phyloP scores from a whole-genome alignment of 1,139 yeast genomes.

The Candida frijolesensis region DNA sequence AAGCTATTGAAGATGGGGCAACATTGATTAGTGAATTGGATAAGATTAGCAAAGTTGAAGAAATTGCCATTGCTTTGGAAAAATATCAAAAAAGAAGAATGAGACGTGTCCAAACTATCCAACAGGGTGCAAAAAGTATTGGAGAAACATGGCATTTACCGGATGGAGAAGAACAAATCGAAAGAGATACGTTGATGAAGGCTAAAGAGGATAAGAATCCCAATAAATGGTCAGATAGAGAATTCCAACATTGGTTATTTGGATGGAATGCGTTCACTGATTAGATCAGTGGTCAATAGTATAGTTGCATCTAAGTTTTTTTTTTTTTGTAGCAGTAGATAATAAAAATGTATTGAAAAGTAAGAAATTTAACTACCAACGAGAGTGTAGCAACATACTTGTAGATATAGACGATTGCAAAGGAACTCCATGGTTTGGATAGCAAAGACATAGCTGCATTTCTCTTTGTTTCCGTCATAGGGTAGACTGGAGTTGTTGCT shows the following conservation, averaged over 20 bases:
- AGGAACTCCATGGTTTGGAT: too few relatives aligned
- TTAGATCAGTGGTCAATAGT: not conserved
- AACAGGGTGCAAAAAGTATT: conserved; percentile 23
- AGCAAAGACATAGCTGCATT: too few relatives aligned
- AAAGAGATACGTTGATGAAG: conserved; percentile 20
- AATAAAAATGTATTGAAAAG: too few relatives aligned
- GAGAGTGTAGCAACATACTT: too few relatives aligned
- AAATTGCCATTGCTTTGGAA: conserved; percentile 17
- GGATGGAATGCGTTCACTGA: conserved; percentile 17
- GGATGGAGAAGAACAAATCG: conserved; percentile 25
- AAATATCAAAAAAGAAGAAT: conserved; percentile 24
- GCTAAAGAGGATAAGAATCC: conserved; percentile 14
- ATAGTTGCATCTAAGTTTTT: too few relatives aligned
- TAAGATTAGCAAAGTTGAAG: conserved; percentile 14
- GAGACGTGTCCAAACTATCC: conserved; percentile 28
- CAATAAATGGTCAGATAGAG: conserved; percentile 17
- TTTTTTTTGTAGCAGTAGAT: too few relatives aligned
- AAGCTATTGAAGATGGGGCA: conserved; percentile 37
- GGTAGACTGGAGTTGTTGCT: too few relatives aligned
- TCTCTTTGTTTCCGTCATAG: too few relatives aligned
- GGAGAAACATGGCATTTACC: conserved; percentile 26
- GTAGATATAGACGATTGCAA: too few relatives aligned
- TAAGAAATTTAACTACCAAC: too few relatives aligned
- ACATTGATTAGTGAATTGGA: conserved; percentile 20
- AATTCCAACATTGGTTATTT: conserved; percentile 17